These are phyloP conservation scores for Suhomyces anneliseae DNA, from an alignment of 1,139 yeast species.

Conservation along the genomic window DNA sequence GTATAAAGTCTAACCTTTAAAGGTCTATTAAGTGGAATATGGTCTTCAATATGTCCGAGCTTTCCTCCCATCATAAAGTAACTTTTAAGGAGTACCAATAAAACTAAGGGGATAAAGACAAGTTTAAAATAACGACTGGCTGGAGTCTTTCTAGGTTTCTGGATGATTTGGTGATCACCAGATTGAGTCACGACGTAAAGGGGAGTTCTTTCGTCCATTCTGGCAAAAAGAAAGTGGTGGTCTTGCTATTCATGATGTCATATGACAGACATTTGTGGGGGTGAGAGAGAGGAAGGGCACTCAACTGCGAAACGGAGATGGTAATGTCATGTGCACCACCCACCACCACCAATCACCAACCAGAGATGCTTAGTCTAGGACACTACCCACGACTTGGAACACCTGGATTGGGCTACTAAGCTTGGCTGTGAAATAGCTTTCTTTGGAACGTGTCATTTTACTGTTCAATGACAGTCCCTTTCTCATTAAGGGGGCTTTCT, in stretches of 20 bases:
- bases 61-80: constrained; percentile 5
- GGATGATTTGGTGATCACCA: background rate
- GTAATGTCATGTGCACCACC: no score
- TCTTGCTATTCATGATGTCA: background rate
- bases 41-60: background rate
- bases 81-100: constrained; percentile 5
- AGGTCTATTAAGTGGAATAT: constrained; percentile 7
- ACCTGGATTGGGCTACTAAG: no score
- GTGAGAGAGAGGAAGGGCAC: background rate
- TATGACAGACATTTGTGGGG: background rate
- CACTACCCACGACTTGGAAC: no score
- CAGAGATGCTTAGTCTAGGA: no score
- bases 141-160: background rate
- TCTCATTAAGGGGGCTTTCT: no score
- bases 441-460: no score
- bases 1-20: constrained; percentile 44
- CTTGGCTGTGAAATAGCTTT: no score
- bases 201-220: constrained; percentile 7
- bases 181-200: constrained; percentile 2
- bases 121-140: constrained; percentile 4
- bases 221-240: background rate
- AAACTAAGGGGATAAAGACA: constrained; percentile 5
- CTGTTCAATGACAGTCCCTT: no score
- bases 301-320: background rate
- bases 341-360: no score